These are phyloP conservation scores for Ailanthus altissimus DNA, from an alignment of 345 rosid genomes.

Conservation along the genomic window DNA sequence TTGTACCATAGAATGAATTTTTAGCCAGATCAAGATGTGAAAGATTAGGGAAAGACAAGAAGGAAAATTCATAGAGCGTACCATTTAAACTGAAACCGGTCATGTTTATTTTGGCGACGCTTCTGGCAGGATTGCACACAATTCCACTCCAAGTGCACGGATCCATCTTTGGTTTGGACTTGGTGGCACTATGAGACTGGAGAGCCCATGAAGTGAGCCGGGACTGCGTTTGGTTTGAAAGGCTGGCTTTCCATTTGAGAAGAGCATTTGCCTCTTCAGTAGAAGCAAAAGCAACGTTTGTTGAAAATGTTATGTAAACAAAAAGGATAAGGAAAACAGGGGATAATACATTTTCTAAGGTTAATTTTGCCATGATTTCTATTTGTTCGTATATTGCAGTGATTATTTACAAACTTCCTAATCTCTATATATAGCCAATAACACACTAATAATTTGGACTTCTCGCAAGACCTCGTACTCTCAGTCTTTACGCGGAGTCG, in stretches of 20 bases:
- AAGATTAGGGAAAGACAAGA: conserved; percentile 31
- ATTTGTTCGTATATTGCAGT: neutral
- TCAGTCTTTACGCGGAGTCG: no score
- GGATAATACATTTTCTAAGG: neutral
- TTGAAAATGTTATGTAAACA: neutral
- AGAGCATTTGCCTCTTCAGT: conserved; percentile 24
- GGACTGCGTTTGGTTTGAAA: conserved; percentile 11
- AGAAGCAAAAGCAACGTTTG: neutral
- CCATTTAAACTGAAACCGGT: conserved; percentile 22
- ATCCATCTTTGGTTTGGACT: neutral
- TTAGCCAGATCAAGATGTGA: conserved; percentile 23
- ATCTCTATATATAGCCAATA: neutral
- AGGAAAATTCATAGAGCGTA: conserved; percentile 29
- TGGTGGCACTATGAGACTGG: neutral
- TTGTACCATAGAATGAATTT: conserved; percentile 27
- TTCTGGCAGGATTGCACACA: conserved; percentile 13
- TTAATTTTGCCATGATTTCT: no score
- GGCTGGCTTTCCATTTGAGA: conserved; percentile 36
- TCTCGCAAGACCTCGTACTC: neutral
- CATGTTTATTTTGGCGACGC: conserved; percentile 27
- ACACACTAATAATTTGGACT: no score
- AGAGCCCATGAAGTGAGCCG: conserved; percentile 26
- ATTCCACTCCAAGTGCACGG: conserved; percentile 31
- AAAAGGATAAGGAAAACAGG: neutral
- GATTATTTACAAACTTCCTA: neutral